These are phyloP conservation scores for Exophiala sp. DNA, from an alignment of 2,329 filamentous ascomycete genomes.

Conservation along the genomic window DNA sequence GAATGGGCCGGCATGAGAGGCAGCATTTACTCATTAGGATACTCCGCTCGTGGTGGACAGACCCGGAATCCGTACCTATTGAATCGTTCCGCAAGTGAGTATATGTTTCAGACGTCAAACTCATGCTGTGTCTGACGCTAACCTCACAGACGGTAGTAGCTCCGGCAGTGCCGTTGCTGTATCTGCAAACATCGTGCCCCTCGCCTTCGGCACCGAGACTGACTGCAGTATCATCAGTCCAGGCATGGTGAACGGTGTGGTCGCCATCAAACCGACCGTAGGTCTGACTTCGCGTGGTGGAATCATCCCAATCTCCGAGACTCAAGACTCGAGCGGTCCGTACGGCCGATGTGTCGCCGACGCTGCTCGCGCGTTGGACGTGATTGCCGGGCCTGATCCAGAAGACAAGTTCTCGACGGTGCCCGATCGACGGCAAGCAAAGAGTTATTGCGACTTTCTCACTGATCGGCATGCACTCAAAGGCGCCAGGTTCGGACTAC, in stretches of 20 bases:
- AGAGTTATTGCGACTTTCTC: conserved; percentile 19
- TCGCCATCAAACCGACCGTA: conserved; percentile 36
- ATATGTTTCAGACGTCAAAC: not conserved
- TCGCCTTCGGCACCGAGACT: conserved; percentile 36
- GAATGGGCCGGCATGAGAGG: conserved; percentile 28
- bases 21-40: conserved; percentile 55
- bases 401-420: conserved; percentile 20
- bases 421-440: conserved; percentile 16
- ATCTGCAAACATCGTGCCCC: conserved; percentile 34
- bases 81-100: conserved; percentile 20
- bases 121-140: conserved; percentile 7
- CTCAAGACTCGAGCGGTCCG: conserved; percentile 29
- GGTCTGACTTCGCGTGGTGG: conserved; percentile 33
- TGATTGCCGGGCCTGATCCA: conserved; percentile 19
- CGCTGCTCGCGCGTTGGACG: conserved; percentile 20
- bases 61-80: conserved; percentile 59
- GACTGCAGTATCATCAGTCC: conserved; percentile 35
- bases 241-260: conserved; percentile 33
- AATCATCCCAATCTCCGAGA: conserved; percentile 32
- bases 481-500: conserved; percentile 25
- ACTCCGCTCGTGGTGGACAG: conserved; percentile 63
- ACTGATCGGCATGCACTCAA: conserved; percentile 18
- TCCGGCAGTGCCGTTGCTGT: conserved; percentile 35
- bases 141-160: conserved; percentile 22
- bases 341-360: conserved; percentile 29